Conservation (phyloP, 306 rosid species). For the Vigna hirtella region DNA sequence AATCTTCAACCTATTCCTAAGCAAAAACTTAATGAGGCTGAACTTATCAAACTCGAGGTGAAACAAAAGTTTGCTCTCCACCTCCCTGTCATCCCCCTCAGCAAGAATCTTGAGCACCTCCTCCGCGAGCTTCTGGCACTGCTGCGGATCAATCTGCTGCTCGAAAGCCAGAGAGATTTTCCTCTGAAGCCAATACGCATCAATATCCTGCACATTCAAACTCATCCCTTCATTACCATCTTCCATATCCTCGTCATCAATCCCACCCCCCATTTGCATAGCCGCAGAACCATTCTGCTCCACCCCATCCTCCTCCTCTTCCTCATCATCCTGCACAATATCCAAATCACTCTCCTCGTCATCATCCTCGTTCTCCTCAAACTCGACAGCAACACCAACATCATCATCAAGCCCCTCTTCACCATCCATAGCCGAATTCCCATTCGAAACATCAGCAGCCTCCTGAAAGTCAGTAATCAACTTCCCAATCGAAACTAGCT, state of each 20-base stretch:
- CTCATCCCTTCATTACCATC: slow-evolving; percentile 85
- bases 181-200: slow-evolving; percentile 99
- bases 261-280: slow-evolving; percentile 97
- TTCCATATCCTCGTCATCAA: slow-evolving; percentile 87
- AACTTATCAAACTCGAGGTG: slow-evolving; percentile 78
- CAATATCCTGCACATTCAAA: slow-evolving; percentile 93
- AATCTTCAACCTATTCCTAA: slow-evolving; percentile 79
- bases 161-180: slow-evolving; percentile 90
- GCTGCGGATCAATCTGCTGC: slow-evolving; percentile 88
- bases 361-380: slow-evolving; percentile 93
- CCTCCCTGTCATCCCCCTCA: slow-evolving; percentile 81
- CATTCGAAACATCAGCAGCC: slow-evolving; percentile 58
- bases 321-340: slow-evolving; percentile 89
- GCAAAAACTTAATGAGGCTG: slow-evolving; percentile 73
- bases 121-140: slow-evolving; percentile 90
- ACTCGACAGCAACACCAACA: slow-evolving; percentile 94
- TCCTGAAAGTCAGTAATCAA: slow-evolving; percentile 87
- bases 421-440: slow-evolving; percentile 55
- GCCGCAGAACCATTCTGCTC: slow-evolving; percentile 67
- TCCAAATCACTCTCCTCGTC: slow-evolving; percentile 98
- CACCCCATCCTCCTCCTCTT: slow-evolving; percentile 78
- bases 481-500: slow-evolving; percentile 79
- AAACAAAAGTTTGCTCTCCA: slow-evolving; percentile 73
- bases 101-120: slow-evolving; percentile 83
- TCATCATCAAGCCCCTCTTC: slow-evolving; percentile 86